Evolutionary conservation across 2,329 filamentous ascomycete species (phyloP).

Genomic region (Septoria petroselini): DNA sequence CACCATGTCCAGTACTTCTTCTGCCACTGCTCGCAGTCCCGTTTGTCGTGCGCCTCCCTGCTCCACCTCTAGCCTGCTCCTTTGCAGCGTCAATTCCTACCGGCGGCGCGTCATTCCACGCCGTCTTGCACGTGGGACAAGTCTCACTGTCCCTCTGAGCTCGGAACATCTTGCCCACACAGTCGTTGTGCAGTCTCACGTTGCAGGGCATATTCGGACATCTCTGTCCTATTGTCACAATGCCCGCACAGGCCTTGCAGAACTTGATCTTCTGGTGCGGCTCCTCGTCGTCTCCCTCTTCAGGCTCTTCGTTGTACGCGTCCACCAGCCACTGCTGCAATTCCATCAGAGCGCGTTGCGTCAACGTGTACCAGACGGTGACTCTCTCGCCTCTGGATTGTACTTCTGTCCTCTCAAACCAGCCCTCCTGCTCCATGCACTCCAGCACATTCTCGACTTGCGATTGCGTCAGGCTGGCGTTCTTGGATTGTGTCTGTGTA

Average conservation of each 20-base stretch:
- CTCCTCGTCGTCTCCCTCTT: conserved; percentile 47
- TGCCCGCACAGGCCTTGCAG: conserved; percentile 83
- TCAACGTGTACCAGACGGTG: conserved; percentile 70
- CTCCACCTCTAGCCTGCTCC: conserved; percentile 1
- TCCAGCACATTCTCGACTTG: conserved; percentile 73
- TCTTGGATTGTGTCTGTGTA: conserved; percentile 22
- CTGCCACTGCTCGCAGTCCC: conserved; percentile 17
- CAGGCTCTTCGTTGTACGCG: conserved; percentile 76
- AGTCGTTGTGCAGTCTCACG: conserved; percentile 72
- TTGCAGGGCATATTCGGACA: conserved; percentile 67
- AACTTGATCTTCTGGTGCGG: conserved; percentile 72
- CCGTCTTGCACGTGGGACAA: conserved; percentile 59
- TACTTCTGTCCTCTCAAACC: conserved; percentile 69
- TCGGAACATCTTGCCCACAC: conserved; percentile 69
- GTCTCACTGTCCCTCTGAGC: conserved; percentile 55
- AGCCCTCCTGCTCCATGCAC: conserved; percentile 72
- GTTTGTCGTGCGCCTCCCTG: conserved; percentile 21
- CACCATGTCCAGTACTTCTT: conserved; percentile 21
- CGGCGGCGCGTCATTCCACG: conserved; percentile 52
- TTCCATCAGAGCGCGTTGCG: conserved; percentile 78
- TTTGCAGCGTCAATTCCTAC: conserved; percentile 53
- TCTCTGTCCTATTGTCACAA: conserved; percentile 79
- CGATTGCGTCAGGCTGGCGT: conserved; percentile 61
- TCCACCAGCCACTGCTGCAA: conserved; percentile 79
- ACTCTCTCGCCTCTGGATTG: conserved; percentile 5